phyloP scores from a whole-genome alignment of 768 basidiomycete species.

The Naganishia kalamii region DNA sequence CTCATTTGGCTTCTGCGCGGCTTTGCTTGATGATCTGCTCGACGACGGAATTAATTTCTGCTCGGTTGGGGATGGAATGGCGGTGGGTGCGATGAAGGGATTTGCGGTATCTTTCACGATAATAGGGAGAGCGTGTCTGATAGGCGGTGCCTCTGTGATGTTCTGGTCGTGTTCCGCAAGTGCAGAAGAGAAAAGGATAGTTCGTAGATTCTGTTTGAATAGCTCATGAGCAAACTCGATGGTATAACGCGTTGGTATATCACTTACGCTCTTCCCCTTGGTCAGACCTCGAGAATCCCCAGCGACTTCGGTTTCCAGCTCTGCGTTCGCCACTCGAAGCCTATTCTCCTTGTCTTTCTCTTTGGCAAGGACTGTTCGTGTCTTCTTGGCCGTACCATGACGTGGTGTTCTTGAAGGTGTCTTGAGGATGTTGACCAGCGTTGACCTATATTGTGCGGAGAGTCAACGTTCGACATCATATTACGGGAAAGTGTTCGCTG shows the following conservation, averaged over 20 bases:
- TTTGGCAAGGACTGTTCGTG: conserved; percentile 35
- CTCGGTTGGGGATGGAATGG: background rate
- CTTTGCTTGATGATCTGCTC: background rate
- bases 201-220: background rate
- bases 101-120: background rate
- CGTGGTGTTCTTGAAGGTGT: conserved; percentile 34
- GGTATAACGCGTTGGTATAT: background rate
- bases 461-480: background rate
- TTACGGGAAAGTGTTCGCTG: background rate
- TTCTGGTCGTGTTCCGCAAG: background rate
- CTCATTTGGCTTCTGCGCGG: background rate
- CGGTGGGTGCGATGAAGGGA: conserved; percentile 4
- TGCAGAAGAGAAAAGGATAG: background rate
- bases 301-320: conserved; percentile 15
- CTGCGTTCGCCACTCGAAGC: conserved; percentile 25
- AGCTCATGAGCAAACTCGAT: background rate
- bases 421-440: conserved; percentile 38
- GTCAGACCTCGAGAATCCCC: background rate
- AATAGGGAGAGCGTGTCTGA: conserved; percentile 11
- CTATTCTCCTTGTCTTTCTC: conserved; percentile 36
- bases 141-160: background rate
- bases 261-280: background rate
- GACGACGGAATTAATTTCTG: background rate
- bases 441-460: background rate
- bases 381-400: conserved; percentile 39